A percentile compares a stretch with the other conserved stretches of the same genome.
phyloP scores from a whole-genome alignment of 441 rosid species.

The Rhodomyrtus psidioides region DNA sequence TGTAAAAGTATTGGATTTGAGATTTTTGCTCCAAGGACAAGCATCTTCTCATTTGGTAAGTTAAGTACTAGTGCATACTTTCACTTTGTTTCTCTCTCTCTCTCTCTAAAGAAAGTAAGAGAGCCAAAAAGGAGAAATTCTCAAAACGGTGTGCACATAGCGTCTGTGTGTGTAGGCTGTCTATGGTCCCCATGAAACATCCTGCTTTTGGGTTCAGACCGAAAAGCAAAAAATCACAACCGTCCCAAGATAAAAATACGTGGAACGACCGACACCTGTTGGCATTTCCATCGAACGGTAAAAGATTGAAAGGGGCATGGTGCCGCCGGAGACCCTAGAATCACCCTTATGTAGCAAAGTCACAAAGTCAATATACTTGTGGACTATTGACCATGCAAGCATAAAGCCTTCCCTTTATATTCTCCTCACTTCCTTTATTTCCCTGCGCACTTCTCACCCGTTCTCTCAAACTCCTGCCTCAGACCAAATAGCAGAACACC shows the following conservation, averaged over 20 bases:
- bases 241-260: neutral
- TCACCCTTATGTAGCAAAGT: neutral
- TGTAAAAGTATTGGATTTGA: neutral
- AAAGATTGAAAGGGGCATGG: neutral
- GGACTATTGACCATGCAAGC: constrained; percentile 40
- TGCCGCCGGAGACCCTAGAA: neutral
- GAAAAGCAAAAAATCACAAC: neutral
- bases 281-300: neutral
- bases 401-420: constrained; percentile 47
- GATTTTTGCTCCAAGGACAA: neutral
- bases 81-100: neutral
- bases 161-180: neutral
- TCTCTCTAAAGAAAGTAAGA: neutral
- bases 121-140: neutral
- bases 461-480: constrained; percentile 13
- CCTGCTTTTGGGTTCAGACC: neutral
- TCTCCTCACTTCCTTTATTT: constrained; percentile 30
- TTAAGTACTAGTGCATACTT: neutral
- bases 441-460: constrained; percentile 27
- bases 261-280: neutral
- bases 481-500: constrained; percentile 4
- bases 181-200: neutral
- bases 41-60: neutral
- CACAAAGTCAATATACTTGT: constrained; percentile 15
- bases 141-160: neutral